Evolutionary conservation across 495 filamentous ascomycete species (phyloP).

Genomic region (Hypoxylon fuscum): DNA sequence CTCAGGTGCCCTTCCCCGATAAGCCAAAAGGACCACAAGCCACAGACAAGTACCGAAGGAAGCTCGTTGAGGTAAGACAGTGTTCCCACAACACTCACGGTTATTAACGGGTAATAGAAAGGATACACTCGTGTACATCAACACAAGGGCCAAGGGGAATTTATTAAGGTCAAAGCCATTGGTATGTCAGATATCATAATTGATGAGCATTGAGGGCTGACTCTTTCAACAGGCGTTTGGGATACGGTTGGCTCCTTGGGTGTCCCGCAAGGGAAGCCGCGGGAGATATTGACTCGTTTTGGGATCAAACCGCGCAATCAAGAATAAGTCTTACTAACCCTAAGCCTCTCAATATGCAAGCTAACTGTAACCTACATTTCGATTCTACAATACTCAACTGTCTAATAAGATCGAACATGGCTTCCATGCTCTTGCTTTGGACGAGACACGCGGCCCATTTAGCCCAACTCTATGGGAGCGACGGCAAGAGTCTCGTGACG

Average conservation of each 20-base stretch:
- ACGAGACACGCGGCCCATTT: conserved; percentile 72
- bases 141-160: conserved; percentile 40
- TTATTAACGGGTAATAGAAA: conserved; percentile 36
- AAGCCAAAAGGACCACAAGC: conserved; percentile 61
- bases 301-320: conserved; percentile 58
- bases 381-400: conserved; percentile 69
- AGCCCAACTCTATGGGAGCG: conserved; percentile 71
- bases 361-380: conserved; percentile 46
- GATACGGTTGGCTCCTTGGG: conserved; percentile 70
- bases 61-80: conserved; percentile 44
- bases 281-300: conserved; percentile 29
- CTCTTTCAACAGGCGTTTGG: conserved; percentile 54
- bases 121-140: conserved; percentile 50
- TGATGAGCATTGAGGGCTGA: conserved; percentile 1
- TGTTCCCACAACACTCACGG: conserved; percentile 46
- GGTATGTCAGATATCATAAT: conserved; percentile 29
- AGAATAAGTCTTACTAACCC: conserved; percentile 48
- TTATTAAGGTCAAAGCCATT: conserved; percentile 61
- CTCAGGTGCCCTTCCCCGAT: conserved; percentile 63
- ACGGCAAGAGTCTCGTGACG: conserved; percentile 43
- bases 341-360: neutral
- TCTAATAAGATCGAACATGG: conserved; percentile 69
- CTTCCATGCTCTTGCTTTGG: conserved; percentile 78
- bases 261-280: conserved; percentile 51
- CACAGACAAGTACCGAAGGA: conserved; percentile 42